Evolutionary conservation across 2,329 filamentous ascomycete species (phyloP), one percentile per base, ranked within the genome.

Genomic region (Cladosporium sphaerospermum): DNA sequence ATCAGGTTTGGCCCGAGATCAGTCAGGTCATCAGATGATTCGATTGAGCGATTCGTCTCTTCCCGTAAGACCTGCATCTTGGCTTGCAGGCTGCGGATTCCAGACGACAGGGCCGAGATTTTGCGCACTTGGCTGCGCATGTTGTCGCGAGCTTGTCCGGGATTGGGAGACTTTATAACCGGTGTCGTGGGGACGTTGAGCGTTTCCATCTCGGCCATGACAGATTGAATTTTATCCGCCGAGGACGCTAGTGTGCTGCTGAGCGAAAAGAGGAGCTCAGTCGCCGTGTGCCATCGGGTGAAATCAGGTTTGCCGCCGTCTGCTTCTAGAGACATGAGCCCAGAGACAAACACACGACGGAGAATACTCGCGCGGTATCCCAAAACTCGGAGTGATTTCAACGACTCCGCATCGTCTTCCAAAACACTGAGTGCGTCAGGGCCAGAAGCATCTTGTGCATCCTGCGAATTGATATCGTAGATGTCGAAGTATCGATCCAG

Each of bases 51-150:
- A 64, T 88, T 89, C 0, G 90, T 95, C 69, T 96, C 90, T 68
- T 99, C 93, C 46, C 89, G 84, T 52, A 97, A 74, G 7, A 99
- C 78, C 56, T 95, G 90, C 74, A 99, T 83, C 70, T 97, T 99
- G 34, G 93, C 93, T 70, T 97, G 92, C 45, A 99, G 78, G 9
- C 89, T 88, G 28, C 91, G 85, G 56, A 97, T 95, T 13, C 90
- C 91, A 52, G 90, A 88, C 0, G 90, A 96, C 33, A 99, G 78
- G 1, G 87, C 88, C 64, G 88, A 89, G 40, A 99, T 81, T 66
- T 95, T 92, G 56, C 89, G 85, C 54, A 96, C 80, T 67, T 96
- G 92, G 52, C 86, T 85, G 53, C 91, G 86, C 76, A 92, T 85
- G 56, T 89, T 83, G 64, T 96, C 90, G 50, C 85, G 85, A n/a